phyloP scores from a whole-genome alignment of 257 asterid species.

The Fraxinus pennsylvanica region DNA sequence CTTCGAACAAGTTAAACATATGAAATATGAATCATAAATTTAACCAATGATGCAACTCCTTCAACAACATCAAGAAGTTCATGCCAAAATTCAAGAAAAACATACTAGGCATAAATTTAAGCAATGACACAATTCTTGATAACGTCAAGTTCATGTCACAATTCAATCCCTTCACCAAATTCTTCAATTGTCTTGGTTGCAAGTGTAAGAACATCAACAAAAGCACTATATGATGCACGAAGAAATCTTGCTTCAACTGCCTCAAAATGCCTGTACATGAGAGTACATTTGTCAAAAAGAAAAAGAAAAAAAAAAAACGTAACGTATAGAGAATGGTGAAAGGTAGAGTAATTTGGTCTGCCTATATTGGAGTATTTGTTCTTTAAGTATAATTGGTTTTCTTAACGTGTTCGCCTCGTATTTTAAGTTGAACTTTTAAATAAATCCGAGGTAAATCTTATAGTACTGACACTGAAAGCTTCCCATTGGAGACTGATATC shows the following conservation, averaged over 20 bases:
- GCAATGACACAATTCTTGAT: not conserved
- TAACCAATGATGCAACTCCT: slow-evolving; percentile 3
- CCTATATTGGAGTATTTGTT: not conserved
- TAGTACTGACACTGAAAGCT: slow-evolving; percentile 66
- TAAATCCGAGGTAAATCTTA: not conserved
- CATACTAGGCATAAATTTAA: not conserved
- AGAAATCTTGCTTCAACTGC: slow-evolving; percentile 84
- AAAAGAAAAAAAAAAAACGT: too few species aligned
- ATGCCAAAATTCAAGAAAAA: slow-evolving; percentile 26
- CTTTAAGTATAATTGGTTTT: not conserved
- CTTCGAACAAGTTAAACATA: not conserved
- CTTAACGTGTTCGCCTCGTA: too few species aligned
- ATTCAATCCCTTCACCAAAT: slow-evolving; percentile 47
- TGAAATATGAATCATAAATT: not conserved
- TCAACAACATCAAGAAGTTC: not conserved
- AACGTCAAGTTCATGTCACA: slow-evolving; percentile 18
- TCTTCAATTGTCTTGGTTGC: slow-evolving; percentile 78
- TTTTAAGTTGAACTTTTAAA: not conserved
- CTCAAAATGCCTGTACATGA: slow-evolving; percentile 63
- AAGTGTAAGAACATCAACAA: slow-evolving; percentile 78
- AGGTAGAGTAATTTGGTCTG: not conserved
- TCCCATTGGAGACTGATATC: slow-evolving; percentile 62
- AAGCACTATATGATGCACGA: slow-evolving; percentile 83
- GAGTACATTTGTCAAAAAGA: not conserved
- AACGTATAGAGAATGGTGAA: not conserved